Conservation (phyloP, 2,329 filamentous ascomycete species). For the Balansia obtecta region DNA sequence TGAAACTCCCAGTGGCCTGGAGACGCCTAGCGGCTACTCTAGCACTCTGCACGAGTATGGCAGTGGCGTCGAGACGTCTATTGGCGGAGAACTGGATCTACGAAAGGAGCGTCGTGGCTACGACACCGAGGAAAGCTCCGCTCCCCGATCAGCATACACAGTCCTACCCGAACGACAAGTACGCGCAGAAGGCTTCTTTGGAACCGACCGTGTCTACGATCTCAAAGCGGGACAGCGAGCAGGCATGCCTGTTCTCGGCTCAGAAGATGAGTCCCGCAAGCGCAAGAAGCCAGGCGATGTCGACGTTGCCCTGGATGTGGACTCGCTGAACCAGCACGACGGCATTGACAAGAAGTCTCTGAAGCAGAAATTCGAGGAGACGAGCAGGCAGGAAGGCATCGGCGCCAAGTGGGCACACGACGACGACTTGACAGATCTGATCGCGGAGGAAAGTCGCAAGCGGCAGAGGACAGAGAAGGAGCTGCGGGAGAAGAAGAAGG, state of each 20-base stretch:
- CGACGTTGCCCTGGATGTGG: conserved; percentile 82
- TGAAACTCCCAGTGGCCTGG: conserved; percentile 63
- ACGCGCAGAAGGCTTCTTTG: conserved; percentile 85
- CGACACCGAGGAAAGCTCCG: conserved; percentile 70
- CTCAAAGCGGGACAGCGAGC: conserved; percentile 43
- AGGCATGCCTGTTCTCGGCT: conserved; percentile 61
- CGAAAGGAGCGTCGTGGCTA: conserved; percentile 72
- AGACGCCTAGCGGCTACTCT: conserved; percentile 69
- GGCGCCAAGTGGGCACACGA: conserved; percentile 62
- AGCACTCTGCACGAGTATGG: conserved; percentile 73
- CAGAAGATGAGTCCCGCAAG: conserved; percentile 66
- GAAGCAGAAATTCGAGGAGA: conserved; percentile 66
- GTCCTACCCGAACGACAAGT: conserved; percentile 83
- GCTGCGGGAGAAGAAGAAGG: conserved; percentile 52
- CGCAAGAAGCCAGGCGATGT: conserved; percentile 95
- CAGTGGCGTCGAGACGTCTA: conserved; percentile 56
- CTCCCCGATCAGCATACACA: conserved; percentile 72
- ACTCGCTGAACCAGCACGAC: conserved; percentile 61
- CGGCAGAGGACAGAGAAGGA: conserved; percentile 80
- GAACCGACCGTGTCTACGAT: conserved; percentile 88
- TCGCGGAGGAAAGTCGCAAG: conserved; percentile 85
- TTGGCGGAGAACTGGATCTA: conserved; percentile 80
- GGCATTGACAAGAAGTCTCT: conserved; percentile 78
- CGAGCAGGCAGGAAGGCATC: conserved; percentile 49
- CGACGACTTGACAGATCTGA: conserved; percentile 91